A percentile compares a stretch with the other conserved stretches of the same genome.
Evolutionary conservation across 441 rosid genomes (phyloP).

Genomic region (Mallotus japonicus): DNA sequence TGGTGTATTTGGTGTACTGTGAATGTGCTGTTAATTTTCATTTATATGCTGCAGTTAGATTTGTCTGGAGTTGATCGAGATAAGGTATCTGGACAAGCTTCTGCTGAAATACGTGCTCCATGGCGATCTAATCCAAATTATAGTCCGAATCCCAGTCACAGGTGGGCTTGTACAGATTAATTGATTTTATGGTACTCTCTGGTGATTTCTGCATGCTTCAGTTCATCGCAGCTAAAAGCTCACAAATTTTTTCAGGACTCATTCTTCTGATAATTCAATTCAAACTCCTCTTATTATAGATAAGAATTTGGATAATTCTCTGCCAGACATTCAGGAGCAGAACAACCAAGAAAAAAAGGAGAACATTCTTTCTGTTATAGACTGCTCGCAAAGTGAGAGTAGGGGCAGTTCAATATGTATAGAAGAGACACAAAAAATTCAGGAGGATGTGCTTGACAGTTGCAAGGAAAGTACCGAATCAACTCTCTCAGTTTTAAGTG

Average conservation of each 20-base stretch:
- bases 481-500: constrained; percentile 17
- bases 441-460: constrained; percentile 22
- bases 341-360: constrained; percentile 22
- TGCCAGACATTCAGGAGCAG: constrained; percentile 32
- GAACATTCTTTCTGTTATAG: constrained; percentile 21
- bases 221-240: constrained; percentile 23
- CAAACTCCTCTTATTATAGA: constrained; percentile 33
- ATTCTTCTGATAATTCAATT: constrained; percentile 32
- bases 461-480: constrained; percentile 23
- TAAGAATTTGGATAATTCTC: constrained; percentile 27
- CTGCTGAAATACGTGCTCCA: constrained; percentile 51
- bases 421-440: constrained; percentile 25
- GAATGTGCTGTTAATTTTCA: constrained; percentile 15
- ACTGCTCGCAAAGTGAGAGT: constrained; percentile 12
- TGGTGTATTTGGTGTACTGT: constrained; percentile 20
- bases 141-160: constrained; percentile 23
- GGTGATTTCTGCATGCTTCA: constrained; percentile 19
- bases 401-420: constrained; percentile 10
- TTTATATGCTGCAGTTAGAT: constrained; percentile 56
- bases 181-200: constrained; percentile 11
- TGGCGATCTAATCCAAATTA: constrained; percentile 31
- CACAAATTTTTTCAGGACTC: constrained; percentile 41
- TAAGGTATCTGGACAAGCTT: constrained; percentile 86
- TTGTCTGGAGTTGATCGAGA: constrained; percentile 70
- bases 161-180: constrained; percentile 37